Percentiles rank a stretch among this genome's conserved stretches.
Conservation (phyloP, 352 stramenopile genomes). For the Phytophthora parvispora region DNA sequence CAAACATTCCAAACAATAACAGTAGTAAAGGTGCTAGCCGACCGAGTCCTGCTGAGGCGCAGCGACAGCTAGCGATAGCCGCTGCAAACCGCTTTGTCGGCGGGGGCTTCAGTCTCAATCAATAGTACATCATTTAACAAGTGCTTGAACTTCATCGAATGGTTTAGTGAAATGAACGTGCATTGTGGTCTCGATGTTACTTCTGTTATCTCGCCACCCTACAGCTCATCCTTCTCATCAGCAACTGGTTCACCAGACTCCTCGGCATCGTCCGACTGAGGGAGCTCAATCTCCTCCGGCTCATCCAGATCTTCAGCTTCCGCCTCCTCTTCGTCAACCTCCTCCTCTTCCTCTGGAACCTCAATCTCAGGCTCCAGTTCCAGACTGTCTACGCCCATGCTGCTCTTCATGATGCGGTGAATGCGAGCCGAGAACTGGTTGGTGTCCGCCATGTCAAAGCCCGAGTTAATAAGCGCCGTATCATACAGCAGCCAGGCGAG, state of each 20-base stretch:
- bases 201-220: slow-evolving; percentile 19
- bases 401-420: slow-evolving; percentile 95
- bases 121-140: slow-evolving; percentile 50
- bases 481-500: slow-evolving; percentile 98
- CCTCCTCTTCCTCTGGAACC: slow-evolving; percentile 79
- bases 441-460: slow-evolving; percentile 96
- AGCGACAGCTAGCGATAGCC: slow-evolving; percentile 88
- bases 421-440: slow-evolving; percentile 95
- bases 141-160: too few relatives aligned
- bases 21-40: slow-evolving; percentile 42
- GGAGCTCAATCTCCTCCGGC: slow-evolving; percentile 90
- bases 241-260: slow-evolving; percentile 27
- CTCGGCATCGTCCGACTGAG: slow-evolving; percentile 57
- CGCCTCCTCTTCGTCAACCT: slow-evolving; percentile 49
- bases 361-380: slow-evolving; percentile 97
- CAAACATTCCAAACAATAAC: slow-evolving; percentile 46
- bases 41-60: slow-evolving; percentile 70
- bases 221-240: slow-evolving; percentile 84
- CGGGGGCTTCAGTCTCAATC: slow-evolving; percentile 95
- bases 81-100: slow-evolving; percentile 93
- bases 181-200: slow-evolving; percentile 26
- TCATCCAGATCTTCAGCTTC: slow-evolving; percentile 44
- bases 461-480: slow-evolving; percentile 97
- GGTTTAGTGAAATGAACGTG: slow-evolving; percentile 24
- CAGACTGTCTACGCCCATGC: slow-evolving; percentile 93